Conservation (phyloP, 2,329 filamentous ascomycete species). For the Alternaria triticimaculans region DNA sequence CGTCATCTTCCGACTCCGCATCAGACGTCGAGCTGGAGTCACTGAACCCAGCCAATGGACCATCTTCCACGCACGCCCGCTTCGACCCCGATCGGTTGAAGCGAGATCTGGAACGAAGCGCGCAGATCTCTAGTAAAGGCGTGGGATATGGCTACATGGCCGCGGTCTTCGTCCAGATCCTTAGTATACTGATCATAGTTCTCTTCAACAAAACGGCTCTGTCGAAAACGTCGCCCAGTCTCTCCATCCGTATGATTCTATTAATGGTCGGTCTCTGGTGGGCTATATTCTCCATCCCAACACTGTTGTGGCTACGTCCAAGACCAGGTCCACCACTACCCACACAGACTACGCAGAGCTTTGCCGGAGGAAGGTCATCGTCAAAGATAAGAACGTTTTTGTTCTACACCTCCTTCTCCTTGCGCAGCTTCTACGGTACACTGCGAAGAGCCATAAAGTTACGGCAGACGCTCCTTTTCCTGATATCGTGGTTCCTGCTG, state of each 20-base stretch:
- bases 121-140: conserved; percentile 83
- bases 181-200: conserved; percentile 77
- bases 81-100: conserved; percentile 48
- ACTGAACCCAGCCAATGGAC: conserved; percentile 22
- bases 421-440: conserved; percentile 81
- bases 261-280: conserved; percentile 88
- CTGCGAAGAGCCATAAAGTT: conserved; percentile 72
- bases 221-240: conserved; percentile 73
- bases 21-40: conserved; percentile 38
- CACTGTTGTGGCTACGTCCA: conserved; percentile 81
- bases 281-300: conserved; percentile 84
- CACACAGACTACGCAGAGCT: conserved; percentile 23
- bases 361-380: conserved; percentile 7
- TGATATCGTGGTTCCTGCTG: conserved; percentile 87
- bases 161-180: conserved; percentile 78
- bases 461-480: conserved; percentile 74
- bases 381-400: conserved; percentile 48
- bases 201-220: conserved; percentile 49
- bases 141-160: conserved; percentile 90
- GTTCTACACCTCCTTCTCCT: conserved; percentile 79
- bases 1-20: conserved; percentile 14
- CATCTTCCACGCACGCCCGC: conserved; percentile 4
- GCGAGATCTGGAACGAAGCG: conserved; percentile 77
- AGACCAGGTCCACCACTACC: conserved; percentile 81
- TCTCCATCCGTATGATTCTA: conserved; percentile 81